These are phyloP conservation scores for Kodamaea sp. DNA, from an alignment of 1,139 yeast species.

Conservation along the genomic window DNA sequence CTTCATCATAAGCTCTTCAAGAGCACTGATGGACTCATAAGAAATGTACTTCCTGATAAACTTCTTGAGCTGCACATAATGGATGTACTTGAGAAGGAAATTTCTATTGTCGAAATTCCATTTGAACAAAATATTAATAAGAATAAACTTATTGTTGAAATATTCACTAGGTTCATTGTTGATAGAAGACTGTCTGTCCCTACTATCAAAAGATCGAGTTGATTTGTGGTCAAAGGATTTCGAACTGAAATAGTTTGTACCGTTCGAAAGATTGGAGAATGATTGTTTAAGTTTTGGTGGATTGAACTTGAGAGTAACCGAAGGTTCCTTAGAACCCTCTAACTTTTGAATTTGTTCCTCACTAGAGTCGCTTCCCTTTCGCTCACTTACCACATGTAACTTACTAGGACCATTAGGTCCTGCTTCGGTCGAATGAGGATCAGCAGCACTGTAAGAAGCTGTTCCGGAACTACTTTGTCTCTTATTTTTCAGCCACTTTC, in stretches of 20 bases:
- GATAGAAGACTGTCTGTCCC: background rate
- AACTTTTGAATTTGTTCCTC: background rate
- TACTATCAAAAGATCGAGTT: too few species aligned
- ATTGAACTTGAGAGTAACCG: too few species aligned
- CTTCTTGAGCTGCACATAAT: conserved; percentile 36
- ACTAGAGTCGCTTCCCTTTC: background rate
- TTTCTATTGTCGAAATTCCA: conserved; percentile 46
- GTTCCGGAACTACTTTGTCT: background rate
- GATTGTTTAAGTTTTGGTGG: background rate
- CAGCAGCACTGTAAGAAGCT: background rate
- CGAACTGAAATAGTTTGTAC: background rate
- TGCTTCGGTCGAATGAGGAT: background rate
- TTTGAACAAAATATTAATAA: conserved; percentile 43
- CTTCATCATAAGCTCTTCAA: conserved; percentile 35
- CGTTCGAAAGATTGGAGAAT: background rate
- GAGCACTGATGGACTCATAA: conserved; percentile 39
- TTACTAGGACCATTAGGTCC: background rate
- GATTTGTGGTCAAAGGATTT: too few species aligned
- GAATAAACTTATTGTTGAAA: conserved; percentile 43
- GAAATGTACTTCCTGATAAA: conserved; percentile 34
- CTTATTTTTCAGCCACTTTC: conserved; percentile 7
- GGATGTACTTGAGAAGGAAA: conserved; percentile 37
- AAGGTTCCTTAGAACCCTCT: background rate
- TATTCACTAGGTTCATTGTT: conserved; percentile 19
- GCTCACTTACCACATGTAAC: too few species aligned